Evolutionary conservation across 2,329 filamentous ascomycete species (phyloP).

Genomic region (Alternaria viburni): DNA sequence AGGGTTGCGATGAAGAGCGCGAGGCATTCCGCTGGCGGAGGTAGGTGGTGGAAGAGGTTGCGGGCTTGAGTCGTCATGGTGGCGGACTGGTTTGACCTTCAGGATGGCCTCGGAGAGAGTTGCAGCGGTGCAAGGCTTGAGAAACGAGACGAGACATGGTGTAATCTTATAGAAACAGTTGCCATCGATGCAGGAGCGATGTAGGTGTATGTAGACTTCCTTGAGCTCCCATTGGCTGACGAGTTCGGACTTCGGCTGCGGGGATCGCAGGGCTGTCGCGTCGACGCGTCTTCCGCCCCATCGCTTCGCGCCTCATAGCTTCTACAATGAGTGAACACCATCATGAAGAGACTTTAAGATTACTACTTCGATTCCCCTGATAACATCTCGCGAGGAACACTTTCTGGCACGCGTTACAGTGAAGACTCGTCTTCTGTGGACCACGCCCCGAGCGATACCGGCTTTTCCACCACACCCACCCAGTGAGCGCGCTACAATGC

Average conservation of each 20-base stretch:
- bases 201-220: constrained; percentile 4
- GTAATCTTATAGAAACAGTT: neutral
- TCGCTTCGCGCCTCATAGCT: neutral
- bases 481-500: neutral
- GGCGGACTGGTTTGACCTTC: neutral
- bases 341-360: too few relatives aligned
- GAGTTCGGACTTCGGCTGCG: constrained; percentile 26
- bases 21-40: constrained; percentile 32
- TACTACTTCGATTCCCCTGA: too few relatives aligned
- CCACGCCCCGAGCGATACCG: neutral
- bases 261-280: constrained; percentile 10
- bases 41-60: constrained; percentile 27
- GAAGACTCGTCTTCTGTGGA: neutral
- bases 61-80: constrained; percentile 20
- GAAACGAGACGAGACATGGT: neutral
- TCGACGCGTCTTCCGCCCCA: neutral
- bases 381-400: fast-evolving
- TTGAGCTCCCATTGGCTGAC: constrained; percentile 11
- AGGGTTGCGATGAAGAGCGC: constrained; percentile 31
- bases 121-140: neutral
- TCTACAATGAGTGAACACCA: neutral
- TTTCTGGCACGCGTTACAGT: neutral
- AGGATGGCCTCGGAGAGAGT: neutral
- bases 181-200: neutral
- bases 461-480: neutral